Conservation (phyloP, 495 filamentous ascomycete genomes). For the Jackrogersella minutella region DNA sequence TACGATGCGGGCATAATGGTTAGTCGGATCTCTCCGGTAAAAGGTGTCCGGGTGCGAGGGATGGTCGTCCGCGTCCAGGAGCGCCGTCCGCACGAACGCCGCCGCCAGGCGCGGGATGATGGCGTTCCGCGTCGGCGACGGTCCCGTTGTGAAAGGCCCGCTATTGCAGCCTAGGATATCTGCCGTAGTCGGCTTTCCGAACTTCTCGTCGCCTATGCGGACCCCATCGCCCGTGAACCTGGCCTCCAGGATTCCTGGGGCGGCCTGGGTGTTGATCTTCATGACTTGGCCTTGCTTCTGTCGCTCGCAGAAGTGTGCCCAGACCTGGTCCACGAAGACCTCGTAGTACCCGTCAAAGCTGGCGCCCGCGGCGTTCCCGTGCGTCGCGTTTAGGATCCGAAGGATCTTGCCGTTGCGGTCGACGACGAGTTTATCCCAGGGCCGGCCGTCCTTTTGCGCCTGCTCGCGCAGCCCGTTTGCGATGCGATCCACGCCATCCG, state of each 20-base stretch:
- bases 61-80: slow-evolving; percentile 59
- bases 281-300: slow-evolving; percentile 27
- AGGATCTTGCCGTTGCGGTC: slow-evolving; percentile 53
- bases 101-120: slow-evolving; percentile 70
- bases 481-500: slow-evolving; percentile 67
- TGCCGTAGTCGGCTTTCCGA: slow-evolving; percentile 64
- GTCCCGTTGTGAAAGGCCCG: slow-evolving; percentile 69
- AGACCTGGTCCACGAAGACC: slow-evolving; percentile 69
- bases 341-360: slow-evolving; percentile 72
- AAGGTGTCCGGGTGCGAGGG: slow-evolving; percentile 63
- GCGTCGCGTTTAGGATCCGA: slow-evolving; percentile 71
- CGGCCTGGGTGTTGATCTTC: slow-evolving; percentile 54
- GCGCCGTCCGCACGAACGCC: slow-evolving; percentile 71
- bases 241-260: slow-evolving; percentile 41
- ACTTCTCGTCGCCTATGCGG: slow-evolving; percentile 57
- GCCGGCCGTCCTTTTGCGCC: slow-evolving; percentile 60
- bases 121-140: slow-evolving; percentile 66
- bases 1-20: slow-evolving; percentile 76
- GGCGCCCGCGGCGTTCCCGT: slow-evolving; percentile 63
- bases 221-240: slow-evolving; percentile 36
- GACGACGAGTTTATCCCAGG: slow-evolving; percentile 75
- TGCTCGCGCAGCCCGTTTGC: slow-evolving; percentile 64
- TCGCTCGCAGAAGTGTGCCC: slow-evolving; percentile 58
- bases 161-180: slow-evolving; percentile 79
- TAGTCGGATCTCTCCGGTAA: slow-evolving; percentile 67